Evolutionary conservation across 2,329 filamentous ascomycete genomes (phyloP), one percentile per base, ranked within the genome.

Genomic region (Colletotrichum navitas): DNA sequence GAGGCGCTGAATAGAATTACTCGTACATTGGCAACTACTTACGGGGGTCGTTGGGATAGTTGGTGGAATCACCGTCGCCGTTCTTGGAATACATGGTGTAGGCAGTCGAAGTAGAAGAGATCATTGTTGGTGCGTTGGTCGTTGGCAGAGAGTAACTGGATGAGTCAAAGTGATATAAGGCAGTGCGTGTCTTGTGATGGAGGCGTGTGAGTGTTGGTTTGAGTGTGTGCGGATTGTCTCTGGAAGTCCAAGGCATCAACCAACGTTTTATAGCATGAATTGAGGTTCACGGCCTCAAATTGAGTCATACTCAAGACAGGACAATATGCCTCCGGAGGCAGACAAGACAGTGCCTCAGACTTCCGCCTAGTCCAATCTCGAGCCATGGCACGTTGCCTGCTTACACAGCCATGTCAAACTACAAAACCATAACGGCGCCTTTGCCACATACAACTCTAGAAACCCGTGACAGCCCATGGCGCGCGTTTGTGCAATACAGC

Each of bases 1-100:
- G n/a, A 36, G 14, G 16, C 26, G 18, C 43, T 18, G 10, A 18
- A 41, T 12, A 24, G 2, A 11, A 51, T 29, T 6, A 21, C 55
- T 41, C 8, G 7, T n/a, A 18, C 1, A 7, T 10, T 24, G 14
- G 36, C 7, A n/a, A 14, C 10, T 18, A 63, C 64, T 68, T 26
- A 71, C 68, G 32, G 1, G 68, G 58, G 51, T 71, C 68, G 6
- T 11, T 45, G 45, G 68, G 68, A 52, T 39, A 71, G 16, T 16
- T 49, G 14, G 5, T 62, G 29, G 58, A 21, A 5, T 54, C 58
- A 21, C 26, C 8, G 2, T 29, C 64, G 3, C 32, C 18, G 36
- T 54, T 45, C 43, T 58, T 62, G 29, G 24, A 39, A 34, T 32
- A 24, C 32, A 51, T 58, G 16, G 29, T 65, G 63, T 12, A 14